Evolutionary conservation across 805 yeast species (phyloP).

Genomic region (Candida saitoana): DNA sequence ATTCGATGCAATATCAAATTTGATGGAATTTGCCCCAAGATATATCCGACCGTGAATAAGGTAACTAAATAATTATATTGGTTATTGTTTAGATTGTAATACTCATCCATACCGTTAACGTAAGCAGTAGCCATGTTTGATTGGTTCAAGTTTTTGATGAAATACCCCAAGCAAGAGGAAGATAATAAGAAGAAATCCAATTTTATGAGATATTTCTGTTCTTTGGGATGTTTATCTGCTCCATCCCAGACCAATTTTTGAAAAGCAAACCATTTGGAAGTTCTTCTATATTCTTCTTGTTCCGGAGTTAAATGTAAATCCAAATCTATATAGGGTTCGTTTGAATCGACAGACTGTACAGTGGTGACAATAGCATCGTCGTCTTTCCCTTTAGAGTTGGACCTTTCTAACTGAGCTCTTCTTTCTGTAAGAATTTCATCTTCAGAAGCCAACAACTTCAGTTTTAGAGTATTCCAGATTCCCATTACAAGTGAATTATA

Average conservation of each 20-base stretch:
- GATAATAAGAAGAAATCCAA: slow-evolving; percentile 46
- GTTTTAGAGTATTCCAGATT: background rate
- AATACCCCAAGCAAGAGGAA: slow-evolving; percentile 52
- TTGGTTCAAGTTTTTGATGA: slow-evolving; percentile 42
- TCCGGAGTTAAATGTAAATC: slow-evolving; percentile 16
- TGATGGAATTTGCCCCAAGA: slow-evolving; percentile 49
- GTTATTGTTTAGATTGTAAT: slow-evolving; percentile 35
- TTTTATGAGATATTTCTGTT: slow-evolving; percentile 29
- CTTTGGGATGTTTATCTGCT: slow-evolving; percentile 33
- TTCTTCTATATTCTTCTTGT: slow-evolving; percentile 17
- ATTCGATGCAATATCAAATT: slow-evolving; percentile 32
- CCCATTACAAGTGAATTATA: too few relatives aligned
- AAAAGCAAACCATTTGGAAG: slow-evolving; percentile 18
- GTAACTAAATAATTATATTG: slow-evolving; percentile 44
- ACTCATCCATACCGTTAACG: slow-evolving; percentile 45
- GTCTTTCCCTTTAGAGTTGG: background rate
- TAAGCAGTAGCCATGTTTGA: slow-evolving; percentile 43
- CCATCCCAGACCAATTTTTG: slow-evolving; percentile 35
- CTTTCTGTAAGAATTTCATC: slow-evolving; percentile 1
- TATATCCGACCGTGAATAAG: slow-evolving; percentile 48
- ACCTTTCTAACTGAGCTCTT: background rate
- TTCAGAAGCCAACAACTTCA: background rate
- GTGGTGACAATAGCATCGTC: background rate
- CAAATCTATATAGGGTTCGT: slow-evolving; percentile 20
- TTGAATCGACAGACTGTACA: slow-evolving; percentile 6